Evolutionary conservation across 495 filamentous ascomycete species (phyloP).

Genomic region (Penicillium samsonianum): DNA sequence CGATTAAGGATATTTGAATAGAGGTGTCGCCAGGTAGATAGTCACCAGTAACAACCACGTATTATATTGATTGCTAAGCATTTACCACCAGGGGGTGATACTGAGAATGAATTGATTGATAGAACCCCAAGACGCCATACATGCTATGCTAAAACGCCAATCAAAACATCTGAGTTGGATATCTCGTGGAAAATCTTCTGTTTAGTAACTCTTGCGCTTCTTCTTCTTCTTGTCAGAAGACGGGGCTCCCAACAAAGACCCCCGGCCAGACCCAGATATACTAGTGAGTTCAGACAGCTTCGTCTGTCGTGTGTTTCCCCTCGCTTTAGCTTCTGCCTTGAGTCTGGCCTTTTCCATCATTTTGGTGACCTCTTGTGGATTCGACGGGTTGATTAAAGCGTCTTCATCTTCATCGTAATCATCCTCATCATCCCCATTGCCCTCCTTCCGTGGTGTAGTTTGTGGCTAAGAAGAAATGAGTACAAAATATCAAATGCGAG

Average conservation of each 20-base stretch:
- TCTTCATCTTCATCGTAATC: slow-evolving; percentile 24
- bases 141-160: slow-evolving; percentile 12
- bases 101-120: not conserved
- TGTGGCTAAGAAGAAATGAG: slow-evolving; percentile 10
- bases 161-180: slow-evolving; percentile 10
- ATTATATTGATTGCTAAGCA: not conserved
- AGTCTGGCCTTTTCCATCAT: slow-evolving; percentile 20
- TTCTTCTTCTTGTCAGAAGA: slow-evolving; percentile 36
- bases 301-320: slow-evolving; percentile 11
- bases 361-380: slow-evolving; percentile 16
- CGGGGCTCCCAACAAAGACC: slow-evolving; percentile 8
- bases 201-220: slow-evolving; percentile 37
- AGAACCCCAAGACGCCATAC: slow-evolving; percentile 3
- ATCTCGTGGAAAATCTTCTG: not conserved
- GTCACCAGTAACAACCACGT: no score
- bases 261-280: slow-evolving; percentile 37
- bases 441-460: not conserved
- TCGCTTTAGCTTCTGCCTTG: slow-evolving; percentile 8
- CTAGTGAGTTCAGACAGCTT: slow-evolving; percentile 33
- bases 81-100: not conserved
- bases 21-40: no score
- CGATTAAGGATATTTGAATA: not conserved
- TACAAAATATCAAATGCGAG: not conserved
- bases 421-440: not conserved
- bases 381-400: slow-evolving; percentile 5